phyloP scores from a whole-genome alignment of 768 basidiomycete genomes.

The Fomitopsis serialis region DNA sequence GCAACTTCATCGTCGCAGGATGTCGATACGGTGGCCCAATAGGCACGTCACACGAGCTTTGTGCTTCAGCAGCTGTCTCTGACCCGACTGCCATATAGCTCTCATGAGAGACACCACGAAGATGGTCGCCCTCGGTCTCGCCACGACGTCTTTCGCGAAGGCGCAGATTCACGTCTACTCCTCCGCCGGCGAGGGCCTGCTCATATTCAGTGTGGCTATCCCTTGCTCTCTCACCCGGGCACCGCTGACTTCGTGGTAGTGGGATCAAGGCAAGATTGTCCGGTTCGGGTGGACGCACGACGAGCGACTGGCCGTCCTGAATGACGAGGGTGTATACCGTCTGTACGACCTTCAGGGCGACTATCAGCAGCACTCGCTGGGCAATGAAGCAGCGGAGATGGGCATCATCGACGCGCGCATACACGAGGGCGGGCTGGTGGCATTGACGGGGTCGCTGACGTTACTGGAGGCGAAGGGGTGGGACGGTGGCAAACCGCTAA shows the following conservation, averaged over 20 bases:
- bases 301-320: conserved; percentile 77
- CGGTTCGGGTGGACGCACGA: conserved; percentile 82
- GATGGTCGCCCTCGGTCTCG: conserved; percentile 63
- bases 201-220: conserved; percentile 69
- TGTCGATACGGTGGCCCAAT: conserved; percentile 87
- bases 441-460: conserved; percentile 67
- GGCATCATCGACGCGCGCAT: conserved; percentile 84
- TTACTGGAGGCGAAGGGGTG: conserved; percentile 87
- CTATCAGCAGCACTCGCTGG: conserved; percentile 82
- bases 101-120: conserved; percentile 83
- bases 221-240: conserved; percentile 7
- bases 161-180: conserved; percentile 87
- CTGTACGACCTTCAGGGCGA: conserved; percentile 84
- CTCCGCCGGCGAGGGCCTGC: conserved; percentile 68
- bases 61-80: too few species aligned
- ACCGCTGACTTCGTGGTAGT: conserved; percentile 41
- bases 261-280: conserved; percentile 84
- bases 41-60: conserved; percentile 50
- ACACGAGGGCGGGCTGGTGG: conserved; percentile 84
- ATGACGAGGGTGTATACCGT: conserved; percentile 90
- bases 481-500: conserved; percentile 71
- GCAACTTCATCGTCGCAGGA: conserved; percentile 75
- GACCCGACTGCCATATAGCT: conserved; percentile 42
- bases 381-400: conserved; percentile 73
- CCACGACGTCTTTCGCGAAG: conserved; percentile 54